Evolutionary conservation across 176 grass and related monocot species (phyloP), one percentile per base, ranked within the genome.

Genomic region (Raddia guianensis): DNA sequence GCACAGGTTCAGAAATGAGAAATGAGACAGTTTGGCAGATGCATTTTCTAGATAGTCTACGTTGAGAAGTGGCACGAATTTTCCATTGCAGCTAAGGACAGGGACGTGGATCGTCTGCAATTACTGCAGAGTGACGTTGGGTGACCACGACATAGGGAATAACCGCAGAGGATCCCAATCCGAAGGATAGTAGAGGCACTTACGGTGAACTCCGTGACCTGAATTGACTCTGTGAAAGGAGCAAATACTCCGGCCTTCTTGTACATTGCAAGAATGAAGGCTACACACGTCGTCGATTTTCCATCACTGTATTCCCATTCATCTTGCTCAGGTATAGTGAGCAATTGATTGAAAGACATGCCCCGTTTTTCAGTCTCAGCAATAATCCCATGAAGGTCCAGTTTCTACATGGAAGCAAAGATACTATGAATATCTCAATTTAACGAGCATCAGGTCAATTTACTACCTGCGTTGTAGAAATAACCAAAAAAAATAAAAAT

Each of bases 191-290:
- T 10, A 0, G 4, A 56, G 12, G 6, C 16, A 89, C 95, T 93
- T 91, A 93, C 92, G 7, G 95, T 98, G 95, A 98, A 98, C 51
- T 98, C 95, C 1, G 95, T 93, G 49, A 98, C 95, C 85, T 98
- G 92, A 61, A 98, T 95, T 5, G 95, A 95, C 8, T 91, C 89
- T 0, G 88, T 86, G 73, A 86, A 89, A 12, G 95, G 92, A 2
- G 77, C 78, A 47, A 98, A 95, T 15, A 98, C 72, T n/a, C 95
- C 92, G 5, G 92, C 92, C 57, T 90, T 88, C 74, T 98, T 98
- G 75, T 95, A 98, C 86, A 98, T 91, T 3, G 89, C 77, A 20
- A 98, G 92, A 53, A 98, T 80, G 80, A 98, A 98, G 58, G 92
- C 92, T 2, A 98, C 92, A 12, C 95, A 98, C 6, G 90, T 98